Percentiles rank a stretch among this genome's conserved stretches.
phyloP scores from a whole-genome alignment of 768 basidiomycete genomes.

The Tubosaeta sp. region DNA sequence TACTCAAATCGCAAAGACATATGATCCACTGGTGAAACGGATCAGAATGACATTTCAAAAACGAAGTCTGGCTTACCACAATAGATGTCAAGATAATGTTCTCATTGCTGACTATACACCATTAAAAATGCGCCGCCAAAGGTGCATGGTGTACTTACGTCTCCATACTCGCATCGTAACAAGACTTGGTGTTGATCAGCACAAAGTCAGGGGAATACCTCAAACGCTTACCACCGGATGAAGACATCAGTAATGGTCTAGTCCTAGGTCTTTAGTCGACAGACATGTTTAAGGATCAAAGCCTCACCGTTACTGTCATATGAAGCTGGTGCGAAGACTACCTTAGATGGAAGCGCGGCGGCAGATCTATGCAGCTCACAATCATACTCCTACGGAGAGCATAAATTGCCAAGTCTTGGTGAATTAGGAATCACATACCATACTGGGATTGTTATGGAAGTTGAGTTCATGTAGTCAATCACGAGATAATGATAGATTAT shows the following conservation, averaged over 20 bases:
- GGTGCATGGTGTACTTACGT: background rate
- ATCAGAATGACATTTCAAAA: background rate
- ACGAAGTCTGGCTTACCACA: background rate
- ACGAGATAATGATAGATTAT: slow-evolving; percentile 59
- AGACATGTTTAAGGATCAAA: background rate
- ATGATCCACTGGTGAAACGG: background rate
- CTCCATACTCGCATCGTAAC: background rate
- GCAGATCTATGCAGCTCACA: slow-evolving; percentile 30
- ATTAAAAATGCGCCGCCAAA: background rate
- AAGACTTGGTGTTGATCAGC: background rate
- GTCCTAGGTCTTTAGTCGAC: background rate
- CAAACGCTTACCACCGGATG: slow-evolving; percentile 36
- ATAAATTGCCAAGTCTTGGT: background rate
- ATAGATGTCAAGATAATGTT: background rate
- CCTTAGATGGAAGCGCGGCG: background rate
- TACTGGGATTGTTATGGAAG: slow-evolving; percentile 39
- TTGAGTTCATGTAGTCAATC: slow-evolving; percentile 46
- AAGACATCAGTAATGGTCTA: slow-evolving; percentile 49
- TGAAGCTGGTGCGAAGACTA: slow-evolving; percentile 37
- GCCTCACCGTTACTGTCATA: slow-evolving; percentile 48
- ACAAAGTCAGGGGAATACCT: background rate
- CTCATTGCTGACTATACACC: background rate
- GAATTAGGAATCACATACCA: slow-evolving; percentile 34
- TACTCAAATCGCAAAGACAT: background rate
- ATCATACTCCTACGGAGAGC: slow-evolving; percentile 42